phyloP scores from a whole-genome alignment of 2,329 filamentous ascomycete genomes.

The Cladophialophora carrionii region DNA sequence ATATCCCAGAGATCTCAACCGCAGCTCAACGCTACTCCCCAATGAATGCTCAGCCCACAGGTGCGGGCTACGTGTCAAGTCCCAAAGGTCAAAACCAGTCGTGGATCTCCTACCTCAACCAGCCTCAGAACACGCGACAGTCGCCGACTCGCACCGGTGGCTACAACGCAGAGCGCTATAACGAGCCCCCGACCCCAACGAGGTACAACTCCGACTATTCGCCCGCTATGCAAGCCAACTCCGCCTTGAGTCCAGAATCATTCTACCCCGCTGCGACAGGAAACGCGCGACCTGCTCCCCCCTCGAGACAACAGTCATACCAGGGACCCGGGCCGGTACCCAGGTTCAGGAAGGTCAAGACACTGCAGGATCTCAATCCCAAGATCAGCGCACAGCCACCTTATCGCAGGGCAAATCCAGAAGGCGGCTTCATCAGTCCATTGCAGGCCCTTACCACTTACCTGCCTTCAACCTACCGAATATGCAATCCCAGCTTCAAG shows the following conservation, averaged over 20 bases:
- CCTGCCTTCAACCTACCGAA: slow-evolving; percentile 91
- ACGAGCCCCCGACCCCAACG: slow-evolving; percentile 38
- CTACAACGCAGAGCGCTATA: slow-evolving; percentile 42
- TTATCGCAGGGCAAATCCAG: slow-evolving; percentile 90
- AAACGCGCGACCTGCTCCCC: slow-evolving; percentile 51
- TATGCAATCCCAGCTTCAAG: slow-evolving; percentile 97
- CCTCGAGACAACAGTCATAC: slow-evolving; percentile 51
- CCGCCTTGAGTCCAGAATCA: slow-evolving; percentile 65
- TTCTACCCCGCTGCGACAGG: slow-evolving; percentile 72
- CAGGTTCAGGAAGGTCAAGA: slow-evolving; percentile 79
- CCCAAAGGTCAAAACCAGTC: slow-evolving; percentile 57
- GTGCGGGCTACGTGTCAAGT: slow-evolving; percentile 73
- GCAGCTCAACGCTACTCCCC: slow-evolving; percentile 92
- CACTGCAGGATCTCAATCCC: slow-evolving; percentile 73
- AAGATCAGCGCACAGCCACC: slow-evolving; percentile 85
- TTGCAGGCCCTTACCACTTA: slow-evolving; percentile 94
- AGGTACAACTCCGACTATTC: slow-evolving; percentile 65
- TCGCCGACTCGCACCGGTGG: slow-evolving; percentile 72
- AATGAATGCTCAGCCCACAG: slow-evolving; percentile 85
- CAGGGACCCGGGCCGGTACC: slow-evolving; percentile 71
- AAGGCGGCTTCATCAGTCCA: slow-evolving; percentile 97
- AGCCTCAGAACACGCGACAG: slow-evolving; percentile 65
- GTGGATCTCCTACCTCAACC: slow-evolving; percentile 58
- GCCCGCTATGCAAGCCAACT: slow-evolving; percentile 71
- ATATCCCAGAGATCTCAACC: slow-evolving; percentile 73